Evolutionary conservation across 768 basidiomycete species (phyloP), one percentile per base, ranked within the genome.

Genomic region (Russula lepida): DNA sequence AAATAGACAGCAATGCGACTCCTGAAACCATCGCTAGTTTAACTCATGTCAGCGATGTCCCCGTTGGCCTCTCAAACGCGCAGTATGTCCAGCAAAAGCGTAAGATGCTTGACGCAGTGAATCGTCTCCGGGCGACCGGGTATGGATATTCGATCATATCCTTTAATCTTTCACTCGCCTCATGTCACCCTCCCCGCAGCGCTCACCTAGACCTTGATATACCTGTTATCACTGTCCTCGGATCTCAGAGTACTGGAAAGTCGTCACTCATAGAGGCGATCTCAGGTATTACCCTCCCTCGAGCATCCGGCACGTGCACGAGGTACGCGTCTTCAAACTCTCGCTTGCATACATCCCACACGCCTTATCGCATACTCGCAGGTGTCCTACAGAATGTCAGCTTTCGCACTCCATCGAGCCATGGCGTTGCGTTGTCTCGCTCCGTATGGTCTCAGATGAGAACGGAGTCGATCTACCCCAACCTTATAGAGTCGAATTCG

Each of bases 221-320:
- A 17, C 88, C 89, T 0, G 81, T 83, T 63, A 88, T 90, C 33
- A 84, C 82, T 0, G 88, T 89, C 46, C 79, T 88, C 19, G 88
- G 88, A 0, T 79, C 77, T 2, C 88, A 90, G 64, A 86, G 83
- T 47, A 85, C 85, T 0, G 88, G 88, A 0, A 89, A 89, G 66
- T 88, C 86, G 0, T 89, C 88, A 0, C 76, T 89, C 4, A 89
- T 90, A 12, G 88, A 90, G 65, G 80, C 85, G 0, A 88, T 90
- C 48, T 87, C 86, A 0, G 85, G 87, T 0, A 81, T 89, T 19
- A 85, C 80, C 0, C 73, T 89, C 0, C 87, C 87, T 25, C 78
- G 86, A 11, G 84, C 84, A 0, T 75, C 81, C 17, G 88, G 88
- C 0, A 89, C 88, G 0, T 89, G 88, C 62, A 91, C 88, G 1